phyloP scores from a whole-genome alignment of 768 basidiomycete species.

The Rhodocollybia butyracea region DNA sequence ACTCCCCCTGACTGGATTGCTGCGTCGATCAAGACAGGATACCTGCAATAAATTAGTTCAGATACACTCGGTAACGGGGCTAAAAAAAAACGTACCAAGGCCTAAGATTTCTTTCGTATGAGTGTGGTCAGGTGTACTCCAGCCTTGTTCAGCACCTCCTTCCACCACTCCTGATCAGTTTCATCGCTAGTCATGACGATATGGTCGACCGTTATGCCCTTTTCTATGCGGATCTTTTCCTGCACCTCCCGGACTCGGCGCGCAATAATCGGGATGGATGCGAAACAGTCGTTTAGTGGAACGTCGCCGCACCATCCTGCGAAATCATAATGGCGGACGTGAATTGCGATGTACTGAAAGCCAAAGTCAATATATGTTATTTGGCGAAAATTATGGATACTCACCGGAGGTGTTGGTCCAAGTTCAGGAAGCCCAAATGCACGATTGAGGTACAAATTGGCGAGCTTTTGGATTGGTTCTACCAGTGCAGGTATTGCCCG shows the following conservation, averaged over 20 bases:
- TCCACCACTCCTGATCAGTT: constrained; percentile 53
- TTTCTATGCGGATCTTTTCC: constrained; percentile 40
- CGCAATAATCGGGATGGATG: constrained; percentile 50
- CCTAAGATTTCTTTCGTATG: constrained; percentile 41
- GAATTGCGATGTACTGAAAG: constrained; percentile 52
- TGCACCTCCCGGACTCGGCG: constrained; percentile 55
- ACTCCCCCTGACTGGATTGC: constrained; percentile 63
- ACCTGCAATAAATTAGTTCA: constrained; percentile 36
- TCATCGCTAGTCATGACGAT: constrained; percentile 70
- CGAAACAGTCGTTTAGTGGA: constrained; percentile 45
- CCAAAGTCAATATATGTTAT: not conserved
- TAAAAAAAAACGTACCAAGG: constrained; percentile 37
- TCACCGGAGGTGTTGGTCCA: constrained; percentile 43
- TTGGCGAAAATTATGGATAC: constrained; percentile 15
- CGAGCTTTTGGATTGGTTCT: constrained; percentile 34
- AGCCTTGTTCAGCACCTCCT: constrained; percentile 43
- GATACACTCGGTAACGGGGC: not conserved
- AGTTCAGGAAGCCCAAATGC: constrained; percentile 36
- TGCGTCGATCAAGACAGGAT: constrained; percentile 71
- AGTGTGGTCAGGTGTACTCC: constrained; percentile 50
- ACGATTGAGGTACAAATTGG: constrained; percentile 41
- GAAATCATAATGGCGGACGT: constrained; percentile 58
- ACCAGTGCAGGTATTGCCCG: constrained; percentile 50
- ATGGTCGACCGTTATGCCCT: constrained; percentile 43
- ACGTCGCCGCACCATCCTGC: constrained; percentile 39